These are phyloP conservation scores for Eucalyptus urophylla DNA, from an alignment of 345 rosid genomes.

Conservation along the genomic window DNA sequence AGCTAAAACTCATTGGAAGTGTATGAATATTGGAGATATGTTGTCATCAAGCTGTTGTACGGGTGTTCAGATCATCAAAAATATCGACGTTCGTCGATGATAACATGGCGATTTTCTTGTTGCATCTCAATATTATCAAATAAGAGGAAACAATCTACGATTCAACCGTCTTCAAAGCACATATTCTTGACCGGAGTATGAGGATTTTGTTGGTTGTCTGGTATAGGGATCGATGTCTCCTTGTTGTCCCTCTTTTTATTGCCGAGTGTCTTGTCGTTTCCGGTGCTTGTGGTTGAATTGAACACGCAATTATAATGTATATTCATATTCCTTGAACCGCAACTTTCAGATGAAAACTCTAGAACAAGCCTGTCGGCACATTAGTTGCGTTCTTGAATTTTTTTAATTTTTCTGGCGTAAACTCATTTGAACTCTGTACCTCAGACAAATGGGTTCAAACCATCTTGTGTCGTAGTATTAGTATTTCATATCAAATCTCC, in stretches of 20 bases:
- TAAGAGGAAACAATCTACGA: neutral
- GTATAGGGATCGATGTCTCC: constrained; percentile 22
- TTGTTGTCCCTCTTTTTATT: constrained; percentile 17
- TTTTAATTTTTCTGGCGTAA: neutral
- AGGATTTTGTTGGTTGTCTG: constrained; percentile 9
- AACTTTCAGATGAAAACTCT: neutral
- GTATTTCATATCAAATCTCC: neutral
- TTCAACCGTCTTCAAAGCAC: neutral
- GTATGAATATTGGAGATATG: neutral
- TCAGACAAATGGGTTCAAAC: neutral
- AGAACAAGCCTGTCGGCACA: neutral
- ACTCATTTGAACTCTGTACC: neutral
- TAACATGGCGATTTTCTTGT: constrained; percentile 9
- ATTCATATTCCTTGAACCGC: neutral
- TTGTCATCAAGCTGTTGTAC: constrained; percentile 21
- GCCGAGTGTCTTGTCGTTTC: constrained; percentile 3
- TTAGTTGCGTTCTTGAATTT: neutral
- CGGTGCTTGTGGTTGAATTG: neutral
- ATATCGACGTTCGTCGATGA: constrained; percentile 27
- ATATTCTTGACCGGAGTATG: constrained; percentile 16
- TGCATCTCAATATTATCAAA: neutral
- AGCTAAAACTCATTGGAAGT: neutral
- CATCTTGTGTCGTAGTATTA: neutral
- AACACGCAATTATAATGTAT: neutral
- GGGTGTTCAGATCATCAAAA: constrained; percentile 17